Conservation (phyloP, 768 basidiomycete genomes). For the Trametes meyenii region DNA sequence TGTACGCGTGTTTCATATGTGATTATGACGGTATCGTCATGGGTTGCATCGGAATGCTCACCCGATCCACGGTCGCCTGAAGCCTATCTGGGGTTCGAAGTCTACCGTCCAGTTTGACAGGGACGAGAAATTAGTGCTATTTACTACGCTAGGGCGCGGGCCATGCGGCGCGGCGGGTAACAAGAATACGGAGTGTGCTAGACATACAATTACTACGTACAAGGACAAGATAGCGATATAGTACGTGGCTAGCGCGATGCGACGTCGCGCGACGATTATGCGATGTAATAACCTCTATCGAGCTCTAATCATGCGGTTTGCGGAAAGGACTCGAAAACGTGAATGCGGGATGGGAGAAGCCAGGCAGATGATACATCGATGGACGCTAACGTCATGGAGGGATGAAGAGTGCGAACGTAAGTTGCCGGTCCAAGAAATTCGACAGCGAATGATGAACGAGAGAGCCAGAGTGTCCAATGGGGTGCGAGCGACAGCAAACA, state of each 20-base stretch:
- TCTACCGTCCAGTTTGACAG: slow-evolving; percentile 14
- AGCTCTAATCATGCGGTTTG: slow-evolving; percentile 21
- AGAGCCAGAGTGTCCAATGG: slow-evolving; percentile 20
- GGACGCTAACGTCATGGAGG: slow-evolving; percentile 11
- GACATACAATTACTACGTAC: slow-evolving; percentile 23
- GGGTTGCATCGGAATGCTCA: slow-evolving; percentile 1
- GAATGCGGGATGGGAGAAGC: slow-evolving; percentile 10
- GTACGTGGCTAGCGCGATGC: slow-evolving; percentile 20
- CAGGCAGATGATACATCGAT: slow-evolving; percentile 21
- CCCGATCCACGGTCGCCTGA: slow-evolving; percentile 8
- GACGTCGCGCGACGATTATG: slow-evolving; percentile 14
- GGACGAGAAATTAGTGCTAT: slow-evolving; percentile 16
- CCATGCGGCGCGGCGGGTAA: slow-evolving; percentile 7
- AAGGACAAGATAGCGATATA: slow-evolving; percentile 16
- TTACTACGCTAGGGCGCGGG: slow-evolving; percentile 13
- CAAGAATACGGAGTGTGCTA: slow-evolving; percentile 17
- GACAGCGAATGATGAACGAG: slow-evolving; percentile 16
- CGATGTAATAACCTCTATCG: slow-evolving; percentile 22
- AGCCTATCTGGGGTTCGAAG: not conserved
- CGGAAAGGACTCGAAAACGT: slow-evolving; percentile 16
- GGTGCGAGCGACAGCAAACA: slow-evolving; percentile 17
- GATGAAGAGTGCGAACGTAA: slow-evolving; percentile 20
- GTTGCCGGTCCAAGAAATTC: slow-evolving; percentile 21
- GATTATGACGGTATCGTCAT: not conserved
- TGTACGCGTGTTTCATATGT: slow-evolving; percentile 12